Evolutionary conservation across 306 rosid genomes (phyloP).

Genomic region (Morella rubra): DNA sequence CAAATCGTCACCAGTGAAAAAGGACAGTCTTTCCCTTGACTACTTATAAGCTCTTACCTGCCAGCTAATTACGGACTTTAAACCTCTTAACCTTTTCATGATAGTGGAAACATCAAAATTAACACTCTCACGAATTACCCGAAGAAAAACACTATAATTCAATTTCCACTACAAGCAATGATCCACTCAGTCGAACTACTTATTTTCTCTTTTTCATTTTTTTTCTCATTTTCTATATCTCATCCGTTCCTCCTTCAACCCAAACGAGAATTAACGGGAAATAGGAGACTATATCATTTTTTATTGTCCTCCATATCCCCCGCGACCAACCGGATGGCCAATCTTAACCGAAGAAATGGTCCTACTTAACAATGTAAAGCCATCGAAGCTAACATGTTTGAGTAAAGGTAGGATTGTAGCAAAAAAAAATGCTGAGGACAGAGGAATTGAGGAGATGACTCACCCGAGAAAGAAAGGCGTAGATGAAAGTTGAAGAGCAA

Average conservation of each 20-base stretch:
- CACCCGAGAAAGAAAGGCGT: slow-evolving; percentile 55
- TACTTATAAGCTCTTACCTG: neutral
- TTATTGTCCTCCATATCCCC: slow-evolving; percentile 6
- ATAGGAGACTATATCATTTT: too few relatives aligned
- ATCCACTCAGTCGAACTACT: too few relatives aligned
- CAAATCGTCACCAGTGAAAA: too few relatives aligned
- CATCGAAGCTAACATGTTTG: neutral
- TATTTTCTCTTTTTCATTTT: too few relatives aligned
- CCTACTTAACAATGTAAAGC: neutral
- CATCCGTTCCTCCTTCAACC: too few relatives aligned
- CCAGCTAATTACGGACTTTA: too few relatives aligned
- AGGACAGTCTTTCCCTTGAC: neutral
- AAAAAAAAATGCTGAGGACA: slow-evolving; percentile 1
- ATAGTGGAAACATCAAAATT: too few relatives aligned
- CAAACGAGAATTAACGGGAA: too few relatives aligned
- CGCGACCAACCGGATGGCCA: slow-evolving; percentile 7
- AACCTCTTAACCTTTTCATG: neutral
- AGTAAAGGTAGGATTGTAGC: neutral
- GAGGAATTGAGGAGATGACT: slow-evolving; percentile 4
- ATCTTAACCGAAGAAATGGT: neutral
- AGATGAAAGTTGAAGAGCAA: slow-evolving; percentile 38
- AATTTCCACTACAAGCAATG: neutral
- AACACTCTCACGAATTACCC: too few relatives aligned
- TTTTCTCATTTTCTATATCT: too few relatives aligned
- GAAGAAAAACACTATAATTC: neutral